Conservation (phyloP, 2,329 filamentous ascomycete species). For the Cladobotryum mycophilum region DNA sequence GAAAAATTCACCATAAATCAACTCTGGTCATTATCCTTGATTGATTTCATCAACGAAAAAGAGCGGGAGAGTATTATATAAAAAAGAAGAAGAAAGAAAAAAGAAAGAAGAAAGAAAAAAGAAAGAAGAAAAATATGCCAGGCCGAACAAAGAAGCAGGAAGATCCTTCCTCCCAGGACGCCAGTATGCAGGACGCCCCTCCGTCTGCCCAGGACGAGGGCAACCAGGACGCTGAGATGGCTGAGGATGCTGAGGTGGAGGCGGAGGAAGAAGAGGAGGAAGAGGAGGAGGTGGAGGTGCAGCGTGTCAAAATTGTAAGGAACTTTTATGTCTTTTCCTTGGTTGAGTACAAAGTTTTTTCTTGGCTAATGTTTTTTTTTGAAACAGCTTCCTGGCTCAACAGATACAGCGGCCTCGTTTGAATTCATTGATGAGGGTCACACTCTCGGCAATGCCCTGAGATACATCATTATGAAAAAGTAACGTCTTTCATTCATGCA, state of each 20-base stretch:
- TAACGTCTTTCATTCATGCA: conserved; percentile 37
- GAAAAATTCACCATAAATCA: no score
- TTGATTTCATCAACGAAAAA: no score
- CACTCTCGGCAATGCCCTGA: conserved; percentile 86
- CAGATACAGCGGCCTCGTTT: conserved; percentile 85
- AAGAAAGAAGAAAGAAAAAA: background rate
- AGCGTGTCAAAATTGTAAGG: conserved; percentile 57
- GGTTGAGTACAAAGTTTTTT: background rate
- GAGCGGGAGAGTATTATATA: no score
- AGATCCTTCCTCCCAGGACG: conserved; percentile 26
- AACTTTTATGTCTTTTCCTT: background rate
- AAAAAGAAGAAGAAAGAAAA: background rate
- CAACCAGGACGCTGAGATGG: conserved; percentile 29
- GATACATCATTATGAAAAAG: conserved; percentile 99
- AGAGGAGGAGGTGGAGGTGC: conserved; percentile 40
- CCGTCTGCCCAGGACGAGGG: conserved; percentile 31
- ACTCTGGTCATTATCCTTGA: no score
- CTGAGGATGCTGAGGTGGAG: conserved; percentile 23
- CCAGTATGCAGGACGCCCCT: conserved; percentile 40
- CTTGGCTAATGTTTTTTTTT: conserved; percentile 8
- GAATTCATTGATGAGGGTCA: conserved; percentile 93
- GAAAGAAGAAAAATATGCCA: conserved; percentile 28
- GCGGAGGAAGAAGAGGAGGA: conserved; percentile 37
- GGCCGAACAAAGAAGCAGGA: conserved; percentile 32
- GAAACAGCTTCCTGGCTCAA: conserved; percentile 73